Conservation (phyloP, 1,284 basidiomycete genomes). For the Meripilus lineatus region DNA sequence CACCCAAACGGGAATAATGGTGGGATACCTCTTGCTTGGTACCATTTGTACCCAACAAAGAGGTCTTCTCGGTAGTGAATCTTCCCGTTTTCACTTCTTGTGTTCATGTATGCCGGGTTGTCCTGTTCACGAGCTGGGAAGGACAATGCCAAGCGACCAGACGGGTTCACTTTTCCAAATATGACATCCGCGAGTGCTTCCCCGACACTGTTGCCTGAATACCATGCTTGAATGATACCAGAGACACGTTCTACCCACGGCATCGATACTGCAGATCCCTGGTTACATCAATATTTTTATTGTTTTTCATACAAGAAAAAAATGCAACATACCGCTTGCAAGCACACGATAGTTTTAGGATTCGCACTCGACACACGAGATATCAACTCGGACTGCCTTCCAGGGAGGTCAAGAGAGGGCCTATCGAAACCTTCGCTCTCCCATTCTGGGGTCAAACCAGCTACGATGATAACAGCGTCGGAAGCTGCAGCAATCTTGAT, state of each 20-base stretch:
- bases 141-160: conserved; percentile 65
- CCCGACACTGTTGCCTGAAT: conserved; percentile 73
- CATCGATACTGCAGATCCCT: conserved; percentile 67
- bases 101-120: conserved; percentile 57
- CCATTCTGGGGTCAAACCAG: conserved; percentile 65
- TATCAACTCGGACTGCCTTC: conserved; percentile 61
- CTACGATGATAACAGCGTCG: conserved; percentile 59
- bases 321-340: conserved; percentile 52
- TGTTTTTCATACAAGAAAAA: not conserved
- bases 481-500: conserved; percentile 50
- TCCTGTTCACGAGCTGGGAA: conserved; percentile 62
- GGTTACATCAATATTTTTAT: not conserved
- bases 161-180: conserved; percentile 69
- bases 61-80: conserved; percentile 63
- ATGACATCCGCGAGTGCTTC: conserved; percentile 72
- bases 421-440: conserved; percentile 69
- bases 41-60: conserved; percentile 72
- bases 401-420: conserved; percentile 52
- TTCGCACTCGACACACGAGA: conserved; percentile 53
- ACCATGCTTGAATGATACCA: conserved; percentile 62
- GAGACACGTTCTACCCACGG: conserved; percentile 52
- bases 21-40: conserved; percentile 49
- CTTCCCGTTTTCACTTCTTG: conserved; percentile 58
- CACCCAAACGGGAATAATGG: conserved; percentile 71
- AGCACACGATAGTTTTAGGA: conserved; percentile 57